Percentiles rank a stretch among this genome's conserved stretches.
Conservation (phyloP, 768 basidiomycete species). For the Tylopilus rubrobrunneus region DNA sequence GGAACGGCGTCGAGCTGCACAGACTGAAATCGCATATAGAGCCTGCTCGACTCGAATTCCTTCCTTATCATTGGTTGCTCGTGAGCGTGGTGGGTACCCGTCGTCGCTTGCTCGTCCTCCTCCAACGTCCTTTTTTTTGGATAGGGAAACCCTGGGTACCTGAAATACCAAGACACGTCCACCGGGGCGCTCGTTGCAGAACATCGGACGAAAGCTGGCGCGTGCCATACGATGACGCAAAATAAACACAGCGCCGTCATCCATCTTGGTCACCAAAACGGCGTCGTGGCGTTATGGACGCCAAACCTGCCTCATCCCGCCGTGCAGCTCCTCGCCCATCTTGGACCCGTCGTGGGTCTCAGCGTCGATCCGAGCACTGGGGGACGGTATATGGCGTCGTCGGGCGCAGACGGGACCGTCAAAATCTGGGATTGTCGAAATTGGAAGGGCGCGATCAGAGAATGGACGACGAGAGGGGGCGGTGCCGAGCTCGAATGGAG, state of each 20-base stretch:
- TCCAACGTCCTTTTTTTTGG: background rate
- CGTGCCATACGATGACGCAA: constrained; percentile 82
- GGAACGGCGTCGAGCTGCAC: constrained; percentile 90
- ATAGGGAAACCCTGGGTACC: constrained; percentile 82
- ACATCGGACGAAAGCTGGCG: constrained; percentile 87
- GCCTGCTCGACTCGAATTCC: constrained; percentile 83
- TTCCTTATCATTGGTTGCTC: constrained; percentile 95
- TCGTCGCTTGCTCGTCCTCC: background rate
- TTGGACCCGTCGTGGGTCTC: constrained; percentile 79
- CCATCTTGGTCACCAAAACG: constrained; percentile 92
- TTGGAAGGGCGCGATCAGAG: constrained; percentile 85
- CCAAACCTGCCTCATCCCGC: constrained; percentile 91
- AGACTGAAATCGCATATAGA: constrained; percentile 81
- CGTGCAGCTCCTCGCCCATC: constrained; percentile 86
- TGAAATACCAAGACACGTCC: constrained; percentile 97
- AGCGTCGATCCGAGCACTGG: constrained; percentile 81
- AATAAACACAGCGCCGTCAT: constrained; percentile 93
- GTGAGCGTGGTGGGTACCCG: constrained; percentile 64
- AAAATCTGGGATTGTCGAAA: constrained; percentile 98
- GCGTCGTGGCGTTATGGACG: constrained; percentile 94
- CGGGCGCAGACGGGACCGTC: constrained; percentile 82
- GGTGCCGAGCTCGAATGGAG: constrained; percentile 79
- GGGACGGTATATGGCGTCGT: constrained; percentile 88
- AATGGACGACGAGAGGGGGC: constrained; percentile 71
- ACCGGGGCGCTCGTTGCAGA: constrained; percentile 84